Percentiles rank a stretch among this genome's conserved stretches.
phyloP scores from a whole-genome alignment of 2,329 filamentous ascomycete genomes.

The Scytalidium lignicola region DNA sequence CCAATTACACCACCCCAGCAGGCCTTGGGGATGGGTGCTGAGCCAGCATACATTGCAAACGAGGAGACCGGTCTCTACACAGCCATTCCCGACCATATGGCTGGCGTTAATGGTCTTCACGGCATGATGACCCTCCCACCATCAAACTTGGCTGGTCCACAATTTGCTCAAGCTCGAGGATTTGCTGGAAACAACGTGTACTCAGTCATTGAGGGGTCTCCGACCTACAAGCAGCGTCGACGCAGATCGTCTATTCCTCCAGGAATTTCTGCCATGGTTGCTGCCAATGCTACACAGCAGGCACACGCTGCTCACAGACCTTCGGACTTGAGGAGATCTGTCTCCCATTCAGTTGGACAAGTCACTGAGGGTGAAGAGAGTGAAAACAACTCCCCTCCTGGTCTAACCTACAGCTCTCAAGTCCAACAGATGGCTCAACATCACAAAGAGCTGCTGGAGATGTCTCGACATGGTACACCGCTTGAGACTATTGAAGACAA shows the following conservation, averaged over 20 bases:
- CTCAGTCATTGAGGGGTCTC: conserved; percentile 94
- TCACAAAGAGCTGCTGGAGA: conserved; percentile 72
- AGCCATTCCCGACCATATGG: conserved; percentile 81
- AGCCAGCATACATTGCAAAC: conserved; percentile 96
- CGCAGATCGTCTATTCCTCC: conserved; percentile 89
- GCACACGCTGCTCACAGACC: conserved; percentile 66
- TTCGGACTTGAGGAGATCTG: conserved; percentile 85
- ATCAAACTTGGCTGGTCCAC: conserved; percentile 73
- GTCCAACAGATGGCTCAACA: conserved; percentile 62
- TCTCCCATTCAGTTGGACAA: conserved; percentile 81
- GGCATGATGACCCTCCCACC: conserved; percentile 88
- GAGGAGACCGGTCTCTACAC: conserved; percentile 96
- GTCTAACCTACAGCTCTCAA: conserved; percentile 66
- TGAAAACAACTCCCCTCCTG: conserved; percentile 72
- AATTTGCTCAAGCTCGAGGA: conserved; percentile 67
- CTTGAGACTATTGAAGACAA: conserved; percentile 79
- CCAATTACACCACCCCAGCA: conserved; percentile 95
- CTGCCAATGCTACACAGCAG: conserved; percentile 49
- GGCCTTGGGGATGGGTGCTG: conserved; percentile 70
- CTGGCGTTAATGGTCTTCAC: conserved; percentile 68
- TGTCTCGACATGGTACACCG: conserved; percentile 89
- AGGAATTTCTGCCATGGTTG: conserved; percentile 63
- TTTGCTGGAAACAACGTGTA: conserved; percentile 77
- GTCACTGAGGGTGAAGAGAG: conserved; percentile 76
- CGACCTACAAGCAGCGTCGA: conserved; percentile 96